phyloP scores from a whole-genome alignment of 257 asterid species.

The Fraxinus anomala region DNA sequence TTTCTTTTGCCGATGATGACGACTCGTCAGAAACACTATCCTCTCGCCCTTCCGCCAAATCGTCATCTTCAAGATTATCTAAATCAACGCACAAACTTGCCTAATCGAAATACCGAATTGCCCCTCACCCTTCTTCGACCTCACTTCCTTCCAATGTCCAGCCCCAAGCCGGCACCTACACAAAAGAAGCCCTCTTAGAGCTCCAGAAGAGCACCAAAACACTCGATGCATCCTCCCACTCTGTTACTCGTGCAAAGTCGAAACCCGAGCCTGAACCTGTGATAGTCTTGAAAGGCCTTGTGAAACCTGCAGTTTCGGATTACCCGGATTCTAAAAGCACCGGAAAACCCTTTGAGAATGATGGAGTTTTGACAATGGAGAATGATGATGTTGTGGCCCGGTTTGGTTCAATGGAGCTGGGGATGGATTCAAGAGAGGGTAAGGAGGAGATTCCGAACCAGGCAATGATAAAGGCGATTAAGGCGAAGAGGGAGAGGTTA shows the following conservation, averaged over 20 bases:
- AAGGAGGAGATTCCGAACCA: conserved; percentile 66
- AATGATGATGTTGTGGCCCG: conserved; percentile 41
- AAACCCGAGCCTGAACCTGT: conserved; percentile 58
- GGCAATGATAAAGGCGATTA: conserved; percentile 68
- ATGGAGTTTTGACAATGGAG: conserved; percentile 34
- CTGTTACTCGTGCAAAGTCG: conserved; percentile 42
- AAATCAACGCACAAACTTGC: conserved; percentile 65
- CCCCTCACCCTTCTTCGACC: conserved; percentile 46
- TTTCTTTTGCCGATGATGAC: conserved; percentile 85
- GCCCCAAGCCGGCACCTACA: conserved; percentile 92
- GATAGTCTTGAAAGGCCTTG: conserved; percentile 71
- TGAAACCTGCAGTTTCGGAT: conserved; percentile 48
- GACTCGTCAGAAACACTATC: conserved; percentile 51
- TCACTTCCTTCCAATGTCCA: conserved; percentile 77
- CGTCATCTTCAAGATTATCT: conserved; percentile 41
- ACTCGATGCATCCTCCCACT: conserved; percentile 59
- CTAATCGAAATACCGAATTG: conserved; percentile 55
- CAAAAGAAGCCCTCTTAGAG: conserved; percentile 88
- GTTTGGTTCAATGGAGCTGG: conserved; percentile 49
- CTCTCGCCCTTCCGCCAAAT: conserved; percentile 53
- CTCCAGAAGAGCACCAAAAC: conserved; percentile 92
- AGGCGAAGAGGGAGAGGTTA: conserved; percentile 89
- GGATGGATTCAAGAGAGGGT: conserved; percentile 40
- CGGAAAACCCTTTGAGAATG: conserved; percentile 33
- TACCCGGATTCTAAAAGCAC: conserved; percentile 32